Evolutionary conservation across 495 filamentous ascomycete species (phyloP).

Genomic region (Hypoxylon subgilvum): DNA sequence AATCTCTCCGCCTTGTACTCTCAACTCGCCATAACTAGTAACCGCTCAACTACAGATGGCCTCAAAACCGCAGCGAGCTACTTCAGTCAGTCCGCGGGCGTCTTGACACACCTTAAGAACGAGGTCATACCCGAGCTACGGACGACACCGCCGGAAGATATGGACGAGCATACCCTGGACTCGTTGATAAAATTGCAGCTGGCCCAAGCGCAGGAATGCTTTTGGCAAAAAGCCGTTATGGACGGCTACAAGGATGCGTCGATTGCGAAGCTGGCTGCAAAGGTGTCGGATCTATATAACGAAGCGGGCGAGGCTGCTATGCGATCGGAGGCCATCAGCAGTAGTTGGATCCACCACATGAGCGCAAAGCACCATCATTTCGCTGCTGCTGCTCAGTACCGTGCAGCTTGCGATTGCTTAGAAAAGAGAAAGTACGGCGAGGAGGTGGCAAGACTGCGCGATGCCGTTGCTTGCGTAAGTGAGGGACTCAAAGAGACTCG

Average conservation of each 20-base stretch:
- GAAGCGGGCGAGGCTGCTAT: slow-evolving; percentile 83
- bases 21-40: slow-evolving; percentile 81
- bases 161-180: slow-evolving; percentile 87
- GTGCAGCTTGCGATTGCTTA: slow-evolving; percentile 89
- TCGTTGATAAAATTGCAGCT: slow-evolving; percentile 83
- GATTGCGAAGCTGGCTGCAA: slow-evolving; percentile 87
- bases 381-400: slow-evolving; percentile 91
- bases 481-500: slow-evolving; percentile 85
- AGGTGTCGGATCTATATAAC: slow-evolving; percentile 91
- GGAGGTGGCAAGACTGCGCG: slow-evolving; percentile 84
- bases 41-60: slow-evolving; percentile 79
- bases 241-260: slow-evolving; percentile 89
- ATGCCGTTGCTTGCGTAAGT: slow-evolving; percentile 80
- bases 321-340: slow-evolving; percentile 85
- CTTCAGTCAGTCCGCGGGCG: slow-evolving; percentile 86
- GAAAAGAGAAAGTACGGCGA: slow-evolving; percentile 96
- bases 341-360: slow-evolving; percentile 98
- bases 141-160: slow-evolving; percentile 82
- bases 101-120: slow-evolving; percentile 77
- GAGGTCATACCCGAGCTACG: slow-evolving; percentile 85
- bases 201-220: slow-evolving; percentile 94
- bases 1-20: slow-evolving; percentile 94
- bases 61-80: slow-evolving; percentile 90
- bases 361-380: slow-evolving; percentile 97
- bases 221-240: slow-evolving; percentile 97